Base-by-base conservation (phyloP, 257 asterid species). In the Lantana camara region DNA sequence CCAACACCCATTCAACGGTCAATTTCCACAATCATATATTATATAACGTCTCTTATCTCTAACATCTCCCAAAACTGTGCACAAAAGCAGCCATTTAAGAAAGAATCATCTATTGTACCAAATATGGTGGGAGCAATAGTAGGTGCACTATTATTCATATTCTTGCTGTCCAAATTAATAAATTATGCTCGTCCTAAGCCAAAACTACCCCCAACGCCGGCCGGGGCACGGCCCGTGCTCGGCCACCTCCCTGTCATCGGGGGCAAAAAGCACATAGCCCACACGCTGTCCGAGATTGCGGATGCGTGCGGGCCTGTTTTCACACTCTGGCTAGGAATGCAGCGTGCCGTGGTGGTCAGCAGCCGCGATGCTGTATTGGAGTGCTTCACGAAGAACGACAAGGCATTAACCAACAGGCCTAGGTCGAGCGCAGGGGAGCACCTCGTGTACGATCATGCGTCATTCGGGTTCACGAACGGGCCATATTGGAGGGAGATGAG, bases 191-290 rank as follows among this genome's bases (percentile, higher is more conserved):
- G 13, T 1, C 34, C 4, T 4, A 16, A 44, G 5, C 6, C 9
- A 9, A 13, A 34, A 1, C 49, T 48, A 19, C 60, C 75, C 2
- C 82, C 89, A 12, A 67, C 75, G 57, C 69, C 75, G 8, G 44
- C 68, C 0, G 84, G 84, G 9, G 78, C 85, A 3, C 73, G 71
- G 82, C 89, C 86, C 0, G 30, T 80, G 21, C 66, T 83, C 1
- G 89, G 89, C 52, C 86, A 83, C 42, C 80, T 83, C 50, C 89
- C 64, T 34, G 65, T 69, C 4, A 65, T 83, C 0, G 30, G 60
- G 0, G 68, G 73, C 49, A 23, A 34, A 12, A n/a, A 12, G 7
- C 27, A 22, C 37, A 41, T 30, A 4, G 35, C 41, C 7, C 29
- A n/a, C n/a, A 13, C 53, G 27, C 13, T 64, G 75, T 22, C 30